Evolutionary conservation across 768 basidiomycete genomes (phyloP).

Genomic region (Auricularia auricula-judae): DNA sequence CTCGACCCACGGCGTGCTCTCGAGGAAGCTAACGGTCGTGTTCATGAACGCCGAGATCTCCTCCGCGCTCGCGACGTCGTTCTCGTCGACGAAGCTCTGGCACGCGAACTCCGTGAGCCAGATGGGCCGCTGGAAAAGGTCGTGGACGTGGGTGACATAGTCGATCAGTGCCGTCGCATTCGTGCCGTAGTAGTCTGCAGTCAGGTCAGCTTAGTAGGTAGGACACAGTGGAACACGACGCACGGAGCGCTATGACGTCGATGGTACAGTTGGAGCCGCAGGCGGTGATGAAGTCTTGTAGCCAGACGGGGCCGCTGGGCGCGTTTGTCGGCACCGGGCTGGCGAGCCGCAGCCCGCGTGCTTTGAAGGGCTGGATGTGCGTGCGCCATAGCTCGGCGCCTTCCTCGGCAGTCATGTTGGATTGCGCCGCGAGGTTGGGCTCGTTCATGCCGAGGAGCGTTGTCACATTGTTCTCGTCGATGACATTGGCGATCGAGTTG

Average conservation of each 20-base stretch:
- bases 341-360: slow-evolving; percentile 35
- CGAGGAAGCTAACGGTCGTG: slow-evolving; percentile 42
- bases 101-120: slow-evolving; percentile 58
- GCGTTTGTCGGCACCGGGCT: slow-evolving; percentile 44
- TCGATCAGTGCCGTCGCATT: slow-evolving; percentile 42
- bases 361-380: slow-evolving; percentile 39
- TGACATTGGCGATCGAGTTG: slow-evolving; percentile 29
- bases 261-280: slow-evolving; percentile 42
- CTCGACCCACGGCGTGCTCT: slow-evolving; percentile 39
- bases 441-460: slow-evolving; percentile 46
- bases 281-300: slow-evolving; percentile 38
- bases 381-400: slow-evolving; percentile 41
- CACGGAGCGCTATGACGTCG: slow-evolving; percentile 47
- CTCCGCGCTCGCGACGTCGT: slow-evolving; percentile 12
- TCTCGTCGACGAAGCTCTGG: slow-evolving; percentile 17
- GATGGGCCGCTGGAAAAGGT: slow-evolving; percentile 39
- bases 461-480: slow-evolving; percentile 26
- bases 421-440: slow-evolving; percentile 34
- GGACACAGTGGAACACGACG: slow-evolving; percentile 12
- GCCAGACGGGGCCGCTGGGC: slow-evolving; percentile 42
- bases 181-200: slow-evolving; percentile 42
- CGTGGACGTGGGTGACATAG: slow-evolving; percentile 38
- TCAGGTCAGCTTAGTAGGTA: slow-evolving; percentile 1
- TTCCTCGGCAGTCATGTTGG: slow-evolving; percentile 36
- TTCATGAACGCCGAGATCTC: slow-evolving; percentile 40